Conservation (phyloP, 2,329 filamentous ascomycete species). For the Tolypocladium ovalisporum region DNA sequence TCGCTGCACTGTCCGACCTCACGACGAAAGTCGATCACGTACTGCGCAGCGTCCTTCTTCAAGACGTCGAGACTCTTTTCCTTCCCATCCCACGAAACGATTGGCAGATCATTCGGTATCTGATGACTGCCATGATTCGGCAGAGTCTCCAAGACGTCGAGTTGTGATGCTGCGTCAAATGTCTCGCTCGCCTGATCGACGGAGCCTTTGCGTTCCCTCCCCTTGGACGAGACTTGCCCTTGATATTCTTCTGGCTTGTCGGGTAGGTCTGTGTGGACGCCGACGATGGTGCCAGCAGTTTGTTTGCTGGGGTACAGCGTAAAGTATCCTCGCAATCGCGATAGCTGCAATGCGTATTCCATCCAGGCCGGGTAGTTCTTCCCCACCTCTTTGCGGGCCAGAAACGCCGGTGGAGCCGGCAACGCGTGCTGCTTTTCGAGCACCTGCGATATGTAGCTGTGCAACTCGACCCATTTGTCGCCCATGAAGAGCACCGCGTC, state of each 20-base stretch:
- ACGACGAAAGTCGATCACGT: conserved; percentile 46
- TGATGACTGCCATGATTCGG: conserved; percentile 31
- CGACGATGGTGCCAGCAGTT: conserved; percentile 47
- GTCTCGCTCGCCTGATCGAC: conserved; percentile 19
- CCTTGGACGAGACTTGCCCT: conserved; percentile 4
- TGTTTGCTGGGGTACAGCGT: conserved; percentile 64
- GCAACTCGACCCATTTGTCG: conserved; percentile 77
- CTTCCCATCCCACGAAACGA: conserved; percentile 55
- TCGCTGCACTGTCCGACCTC: conserved; percentile 56
- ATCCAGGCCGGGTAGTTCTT: conserved; percentile 65
- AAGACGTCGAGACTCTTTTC: conserved; percentile 27
- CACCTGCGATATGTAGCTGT: conserved; percentile 62
- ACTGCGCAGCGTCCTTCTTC: conserved; percentile 35
- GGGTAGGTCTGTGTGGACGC: conserved; percentile 66
- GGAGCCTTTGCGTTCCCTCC: conserved; percentile 10
- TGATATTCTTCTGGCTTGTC: conserved; percentile 60
- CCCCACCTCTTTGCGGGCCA: conserved; percentile 49
- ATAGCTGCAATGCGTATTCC: conserved; percentile 67
- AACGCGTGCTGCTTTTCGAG: conserved; percentile 32
- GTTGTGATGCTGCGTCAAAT: conserved; percentile 31
- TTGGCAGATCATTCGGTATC: conserved; percentile 37
- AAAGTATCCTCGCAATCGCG: conserved; percentile 64
- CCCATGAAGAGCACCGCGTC: conserved; percentile 77
- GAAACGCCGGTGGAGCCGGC: conserved; percentile 25
- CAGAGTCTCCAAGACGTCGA: conserved; percentile 37